Evolutionary conservation across 2,329 filamentous ascomycete species (phyloP), one percentile per base, ranked within the genome.

Genomic region (Fusarium decemcellulare): DNA sequence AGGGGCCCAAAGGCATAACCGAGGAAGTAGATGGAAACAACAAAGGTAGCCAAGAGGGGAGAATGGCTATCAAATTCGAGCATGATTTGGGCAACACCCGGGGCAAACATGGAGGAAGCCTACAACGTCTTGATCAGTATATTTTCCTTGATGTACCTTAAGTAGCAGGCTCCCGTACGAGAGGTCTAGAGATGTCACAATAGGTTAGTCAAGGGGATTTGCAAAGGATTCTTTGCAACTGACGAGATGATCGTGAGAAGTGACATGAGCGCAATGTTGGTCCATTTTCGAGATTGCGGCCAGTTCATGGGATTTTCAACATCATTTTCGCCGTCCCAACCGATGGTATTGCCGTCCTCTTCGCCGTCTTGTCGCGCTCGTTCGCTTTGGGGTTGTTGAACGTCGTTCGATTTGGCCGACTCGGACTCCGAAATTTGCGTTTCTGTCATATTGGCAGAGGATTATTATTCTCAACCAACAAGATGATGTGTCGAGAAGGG

Each of bases 1-100:
- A 52, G 30, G 11, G 48, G 48, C 7, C 48, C 48, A 30, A 52
- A 52, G 30, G 48, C 48, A 16, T 36, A 52, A 18, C 48, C 48
- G 15, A 52, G n/a, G 27, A 52, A 34, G 15, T 52, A 52, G 32
- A 52, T 36, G 8, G 48, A 52, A 9, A 52, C 30, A 5, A 52
- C 16, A 52, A 52, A 39, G 32, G 48, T 52, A 14, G 48, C 27
- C 32, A 52, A 15, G 16, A 23, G 30, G 32, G 30, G 18, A 11
- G 48, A 52, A 8, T n/a, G 34, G 29, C 16, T 36, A 30, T 52
- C 16, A 30, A 52, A 52, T 9, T 52, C 48, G 7, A 27, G 18
- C 23, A 44, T 44, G 14, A 44, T 44, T 8, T 44, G 23, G 12
- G 42, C 42, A 29, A 44, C 42, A 23, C 42, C 42, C 5, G 42